Evolutionary conservation across 208 protist species (phyloP), one percentile per base, ranked within the genome.

Genomic region (Angomonas ambiguus): DNA sequence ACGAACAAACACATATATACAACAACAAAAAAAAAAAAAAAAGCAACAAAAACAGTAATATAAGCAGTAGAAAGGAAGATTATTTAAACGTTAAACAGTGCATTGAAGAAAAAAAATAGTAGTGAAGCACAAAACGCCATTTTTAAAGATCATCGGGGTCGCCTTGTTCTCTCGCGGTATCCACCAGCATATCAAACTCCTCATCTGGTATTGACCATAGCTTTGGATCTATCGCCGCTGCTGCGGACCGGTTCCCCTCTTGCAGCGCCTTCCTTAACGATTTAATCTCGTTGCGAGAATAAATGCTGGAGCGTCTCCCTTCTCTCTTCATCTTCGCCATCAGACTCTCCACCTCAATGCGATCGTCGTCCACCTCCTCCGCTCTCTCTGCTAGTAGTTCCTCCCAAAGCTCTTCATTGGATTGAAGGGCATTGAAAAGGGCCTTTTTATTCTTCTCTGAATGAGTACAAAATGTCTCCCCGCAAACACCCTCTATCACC

Each of bases 271-370:
- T 24, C 70, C 88, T 77, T 72, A 94, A 77, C 24, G 61, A 42
- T 16, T 51, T 55, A 18, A 94, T 77, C 49, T 94, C 85, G 0
- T 90, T 81, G 32, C 85, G 81, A 6, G 72, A 71, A 31, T 88
- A 91, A 25, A 94, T 76, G 20, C 79, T 77, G 1, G 83, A 68
- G 5, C 74, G 63, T 45, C 74, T 65, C 8, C 76, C 73, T 28
- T 85, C 79, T 1, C 69, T 64, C 3, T 67, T 68, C 64, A 89
- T 76, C 2, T 74, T 72, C 66, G 88, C 72, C 77, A 92, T 88
- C 74, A 92, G 85, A 30, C 65, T 65, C 64, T 94, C 88, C 58
- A 91, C 67, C 32, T 92, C 77, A 61, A 84, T 69, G 48, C 88
- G 78, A 34, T 91, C 75, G 27, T 60, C 32, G 6, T 81, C 71